Percentiles rank a stretch among this genome's conserved stretches.
Evolutionary conservation across 1,139 yeast genomes (phyloP).

Genomic region (Pichia sp.): DNA sequence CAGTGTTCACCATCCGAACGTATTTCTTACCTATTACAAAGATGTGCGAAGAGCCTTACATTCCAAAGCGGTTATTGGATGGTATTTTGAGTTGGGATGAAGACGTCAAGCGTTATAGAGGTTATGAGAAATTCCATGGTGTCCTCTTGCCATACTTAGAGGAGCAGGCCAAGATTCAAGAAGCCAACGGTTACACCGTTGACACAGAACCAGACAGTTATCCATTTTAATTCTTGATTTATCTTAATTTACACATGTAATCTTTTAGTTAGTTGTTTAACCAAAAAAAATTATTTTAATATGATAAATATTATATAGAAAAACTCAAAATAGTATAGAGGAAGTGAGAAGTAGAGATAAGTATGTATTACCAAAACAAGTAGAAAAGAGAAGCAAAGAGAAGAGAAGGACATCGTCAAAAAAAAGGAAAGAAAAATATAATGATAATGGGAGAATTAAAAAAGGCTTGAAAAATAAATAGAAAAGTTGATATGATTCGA

Average conservation of each 20-base stretch:
- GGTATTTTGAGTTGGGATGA: conserved; percentile 56
- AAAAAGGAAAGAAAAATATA: not conserved
- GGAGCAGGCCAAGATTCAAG: conserved; percentile 49
- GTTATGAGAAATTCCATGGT: conserved; percentile 50
- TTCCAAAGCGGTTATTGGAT: conserved; percentile 54
- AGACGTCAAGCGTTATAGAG: conserved; percentile 58
- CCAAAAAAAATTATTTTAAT: not conserved
- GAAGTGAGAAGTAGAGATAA: not conserved
- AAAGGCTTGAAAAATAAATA: not conserved
- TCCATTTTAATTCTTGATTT: conserved; percentile 35
- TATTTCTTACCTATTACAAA: conserved; percentile 54
- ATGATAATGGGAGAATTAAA: not conserved
- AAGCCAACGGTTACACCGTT: conserved; percentile 39
- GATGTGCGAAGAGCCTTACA: conserved; percentile 52
- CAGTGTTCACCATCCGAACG: conserved; percentile 59
- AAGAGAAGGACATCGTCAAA: not conserved
- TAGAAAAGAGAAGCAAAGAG: conserved; percentile 5
- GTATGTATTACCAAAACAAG: not conserved
- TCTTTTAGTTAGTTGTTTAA: not conserved
- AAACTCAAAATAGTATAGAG: not conserved
- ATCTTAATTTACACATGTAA: not conserved
- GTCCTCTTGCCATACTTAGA: conserved; percentile 53
- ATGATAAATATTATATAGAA: not conserved
- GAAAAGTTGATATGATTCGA: not conserved
- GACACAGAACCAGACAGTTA: conserved; percentile 39